Base-by-base conservation (phyloP, 2,329 filamentous ascomycete species). In the Cytospora piceicola region DNA sequence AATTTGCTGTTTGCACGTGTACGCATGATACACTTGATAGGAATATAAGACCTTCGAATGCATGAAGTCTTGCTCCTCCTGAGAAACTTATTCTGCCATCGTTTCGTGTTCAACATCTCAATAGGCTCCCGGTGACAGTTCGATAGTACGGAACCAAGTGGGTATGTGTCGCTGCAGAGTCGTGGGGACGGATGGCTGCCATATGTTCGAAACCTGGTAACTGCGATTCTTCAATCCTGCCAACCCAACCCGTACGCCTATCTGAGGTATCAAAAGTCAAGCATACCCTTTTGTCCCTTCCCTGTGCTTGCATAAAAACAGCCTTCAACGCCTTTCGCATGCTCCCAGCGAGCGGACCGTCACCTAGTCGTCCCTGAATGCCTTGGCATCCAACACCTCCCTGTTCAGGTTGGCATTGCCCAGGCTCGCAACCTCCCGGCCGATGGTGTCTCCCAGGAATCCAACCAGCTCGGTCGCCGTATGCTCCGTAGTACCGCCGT, bases 361-460 rank as follows among this genome's bases (percentile, higher is more conserved):
- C 2, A 32, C 36, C 67, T 77, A 85, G 62, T 83, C 82, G 70
- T 86, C 79, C 68, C 81, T 63, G 42, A 63, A 68, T 17, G 63
- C 79, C 58, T 81, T 79, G n/a, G 85, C 84, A 68, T 87, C 84
- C 58, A 88, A 73, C 15, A 88, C 79, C 3, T 80, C 79, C 70
- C 77, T 77, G 65, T 85, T 82, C 54, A 88, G 73, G 46, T 76
- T 74, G 51, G 79, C 77, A 68, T 85, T 82, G 4, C 77, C 79
- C 11, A 83, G 72, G 30, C 75, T 73, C 0, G 79, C 77, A 69
- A 88, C 77, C 54, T 79, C 79, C 49, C 77, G 76, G n/a, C 83
- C 85, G 3, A 88, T 76, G 52, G 82, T 83, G 7, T 84, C 79
- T 0, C 85, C 85, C 8, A 88, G 72, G 61, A 87, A 87, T 1